Conservation (phyloP, 73 alveolate species). For the Paramecium octaurelia region DNA sequence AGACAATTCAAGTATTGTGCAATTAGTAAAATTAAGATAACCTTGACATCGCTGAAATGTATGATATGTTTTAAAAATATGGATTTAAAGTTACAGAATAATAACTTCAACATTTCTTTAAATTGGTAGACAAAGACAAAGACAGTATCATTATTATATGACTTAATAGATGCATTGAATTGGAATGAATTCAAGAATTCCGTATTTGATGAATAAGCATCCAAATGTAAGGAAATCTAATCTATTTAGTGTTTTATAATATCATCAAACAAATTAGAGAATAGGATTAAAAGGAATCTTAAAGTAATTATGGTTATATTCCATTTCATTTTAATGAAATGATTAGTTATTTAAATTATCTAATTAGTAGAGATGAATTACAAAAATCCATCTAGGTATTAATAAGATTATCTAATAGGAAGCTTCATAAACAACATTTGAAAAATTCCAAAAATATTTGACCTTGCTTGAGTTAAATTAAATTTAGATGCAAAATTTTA, state of each 20-base stretch:
- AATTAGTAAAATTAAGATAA: neutral
- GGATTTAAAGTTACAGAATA: neutral
- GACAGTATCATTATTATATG: neutral
- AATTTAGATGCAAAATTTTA: neutral
- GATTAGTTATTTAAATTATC: neutral
- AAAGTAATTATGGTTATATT: neutral
- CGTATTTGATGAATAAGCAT: neutral
- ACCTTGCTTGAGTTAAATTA: neutral
- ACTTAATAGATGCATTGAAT: neutral
- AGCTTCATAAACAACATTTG: neutral
- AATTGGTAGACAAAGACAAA: neutral
- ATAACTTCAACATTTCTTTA: neutral
- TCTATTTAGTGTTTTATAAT: neutral
- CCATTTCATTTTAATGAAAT: neutral
- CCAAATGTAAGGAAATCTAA: neutral
- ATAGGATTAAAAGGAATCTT: neutral
- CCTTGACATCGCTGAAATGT: neutral
- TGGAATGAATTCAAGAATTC: neutral
- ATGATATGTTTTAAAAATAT: neutral
- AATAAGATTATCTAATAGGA: neutral
- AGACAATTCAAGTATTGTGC: neutral
- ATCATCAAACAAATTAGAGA: neutral
- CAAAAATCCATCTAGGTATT: neutral
- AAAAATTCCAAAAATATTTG: neutral
- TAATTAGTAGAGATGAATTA: neutral